Base-by-base conservation (phyloP, 148 eudicot genomes). In the Rhododendron ovatum region DNA sequence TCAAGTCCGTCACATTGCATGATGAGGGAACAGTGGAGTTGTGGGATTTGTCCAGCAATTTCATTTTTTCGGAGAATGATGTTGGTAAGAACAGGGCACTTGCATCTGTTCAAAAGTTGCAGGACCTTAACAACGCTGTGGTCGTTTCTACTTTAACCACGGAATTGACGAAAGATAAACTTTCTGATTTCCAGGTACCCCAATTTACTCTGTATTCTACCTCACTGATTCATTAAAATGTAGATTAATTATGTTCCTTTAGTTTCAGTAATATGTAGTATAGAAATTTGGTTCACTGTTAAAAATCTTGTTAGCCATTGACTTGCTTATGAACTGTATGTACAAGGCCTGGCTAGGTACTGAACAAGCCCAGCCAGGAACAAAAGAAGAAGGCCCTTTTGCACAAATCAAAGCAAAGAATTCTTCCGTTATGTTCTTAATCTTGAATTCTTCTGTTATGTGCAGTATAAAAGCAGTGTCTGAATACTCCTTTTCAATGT, bases 21-120 rank as follows among this genome's bases (percentile, higher is more conserved):
- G 96, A 94, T 87, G 93, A 91, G 88, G 93, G 93, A 73, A 63
- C 24, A 33, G 96, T 94, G 39, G 94, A 92, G 86, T 82, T 91
- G 75, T 92, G 94, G 96, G 96, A 94, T 87, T 83, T 94, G 86
- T 94, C 96, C 28, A 89, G 95, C 93, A 94, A 94, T 83, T 94
- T 94, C 89, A 87, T 90, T 82, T 91, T 94, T 85, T 88, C 94
- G 8, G 94, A 92, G 88, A 89, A 73, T 84, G 96, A 94, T 90
- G 88, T 94, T 37, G 96, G 96, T 41, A 94, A 92, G 88, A 94
- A 92, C 88, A 91, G 96, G 83, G 96, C 95, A 50, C 88, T 90
- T 89, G 92, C 93, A 81, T 90, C 92, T 91, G 91, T 92, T 80
- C 92, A 91, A 71, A 92, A 92, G 91, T 80, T 94, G 88, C 95